Evolutionary conservation across 495 filamentous ascomycete genomes (phyloP), one percentile per base, ranked within the genome.

Genomic region (Bacidia rubella): DNA sequence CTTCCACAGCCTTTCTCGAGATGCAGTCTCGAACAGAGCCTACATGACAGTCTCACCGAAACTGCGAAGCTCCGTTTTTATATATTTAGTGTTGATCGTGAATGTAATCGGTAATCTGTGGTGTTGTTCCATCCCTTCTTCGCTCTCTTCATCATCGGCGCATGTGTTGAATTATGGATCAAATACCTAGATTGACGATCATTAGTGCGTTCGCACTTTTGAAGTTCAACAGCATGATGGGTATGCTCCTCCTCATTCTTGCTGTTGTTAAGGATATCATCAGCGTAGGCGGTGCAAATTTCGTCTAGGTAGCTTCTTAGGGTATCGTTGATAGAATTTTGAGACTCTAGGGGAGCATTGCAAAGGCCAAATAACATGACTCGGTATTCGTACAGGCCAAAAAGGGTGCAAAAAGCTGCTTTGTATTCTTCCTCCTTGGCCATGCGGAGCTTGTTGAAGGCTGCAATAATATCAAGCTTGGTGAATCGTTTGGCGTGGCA

Each of bases 181-280:
- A n/a, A n/a, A n/a, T n/a, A n/a, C n/a, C n/a, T n/a, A n/a, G n/a
- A n/a, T n/a, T n/a, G n/a, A n/a, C n/a, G n/a, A n/a, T n/a, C n/a
- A n/a, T n/a, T n/a, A n/a, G n/a, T n/a, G n/a, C n/a, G n/a, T n/a
- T n/a, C n/a, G n/a, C n/a, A n/a, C n/a, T n/a, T 48, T 54, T 20
- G 43, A 47, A 19, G 62, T 49, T n/a, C n/a, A n/a, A n/a, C n/a
- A n/a, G n/a, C n/a, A 21, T 63, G 15, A 10, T 54, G 7, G 1
- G 35, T 23, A 24, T 64, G 56, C 42, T 64, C 52, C 21, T 60
- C 47, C 10, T 55, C 26, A 21, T 23, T 57, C 5, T 62, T 53
- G 46, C 45, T 53, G 32, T 60, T 64, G 12, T 64, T 62, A 0
- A 60, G 43, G 19, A 65, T 62, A 49, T 65, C 53, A 35, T 65